Evolutionary conservation across 441 rosid species (phyloP), one percentile per base, ranked within the genome.

Genomic region (Populus hybrid): DNA sequence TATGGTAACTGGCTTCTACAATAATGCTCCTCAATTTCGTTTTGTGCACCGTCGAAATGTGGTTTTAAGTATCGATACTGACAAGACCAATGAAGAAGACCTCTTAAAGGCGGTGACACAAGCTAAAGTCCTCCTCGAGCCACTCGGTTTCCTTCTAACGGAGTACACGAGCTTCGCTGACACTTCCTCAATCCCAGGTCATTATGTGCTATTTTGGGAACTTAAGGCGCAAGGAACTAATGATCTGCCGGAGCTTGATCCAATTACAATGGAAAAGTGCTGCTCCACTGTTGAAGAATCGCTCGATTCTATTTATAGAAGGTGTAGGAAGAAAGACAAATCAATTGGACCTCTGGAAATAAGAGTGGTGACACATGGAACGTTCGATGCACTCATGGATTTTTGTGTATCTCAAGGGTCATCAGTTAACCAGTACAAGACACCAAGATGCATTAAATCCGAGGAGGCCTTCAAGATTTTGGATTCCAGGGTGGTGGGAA

Each of bases 81-180:
- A 30, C 32, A 30, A 30, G 32, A 30, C 32, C 32, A 30, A 90
- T 50, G 98, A 94, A 76, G 97, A 89, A 69, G 98, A 94, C 81
- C 87, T 94, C 38, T 81, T 92, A 70, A 89, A 90, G 24, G 98
- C 97, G 12, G 91, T 94, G 68, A 89, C 91, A 65, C 80, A 88
- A 77, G 95, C 97, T 7, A 88, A 88, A 76, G 77, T 70, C 21
- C 84, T 81, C 16, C 86, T 92, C 1, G 89, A 90, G 24, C 90
- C 90, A 9, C 86, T 87, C 1, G 91, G 93, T 72, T 82, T 88
- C 36, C 88, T 93, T 73, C 80, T 94, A 30, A 86, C 84, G 0
- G 98, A 94, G 77, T 94, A 94, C 90, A 93, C 96, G 0, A 88
- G 96, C 87, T 89, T 88, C 65, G 94, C 97, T 0, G 96, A 94